Base-by-base conservation (phyloP, 257 asterid species). In the Nicotiana paniculata region DNA sequence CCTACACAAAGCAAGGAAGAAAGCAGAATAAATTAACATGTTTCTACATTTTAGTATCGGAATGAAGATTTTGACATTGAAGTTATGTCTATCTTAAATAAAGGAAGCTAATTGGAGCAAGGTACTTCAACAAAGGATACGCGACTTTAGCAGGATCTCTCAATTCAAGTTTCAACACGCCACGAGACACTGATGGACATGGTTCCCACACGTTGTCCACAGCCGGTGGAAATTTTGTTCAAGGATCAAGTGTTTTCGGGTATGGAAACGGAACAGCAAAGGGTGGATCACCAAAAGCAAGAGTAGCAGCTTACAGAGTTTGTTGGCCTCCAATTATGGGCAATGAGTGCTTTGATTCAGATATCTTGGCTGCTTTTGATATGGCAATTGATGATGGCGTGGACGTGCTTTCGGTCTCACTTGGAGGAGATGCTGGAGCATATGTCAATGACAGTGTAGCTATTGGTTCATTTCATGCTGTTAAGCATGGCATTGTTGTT, bases 121-220 rank as follows among this genome's bases (percentile, higher is more conserved):
- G 98, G 77, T 93, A 91, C 90, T 95, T 92, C 89, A 93, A 89
- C 87, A 90, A 92, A 83, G 99, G 97, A 28, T 96, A 91, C 32
- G 69, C 90, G 11, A 55, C 95, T 30, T 85, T 80, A 2, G 93
- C 63, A 16, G 98, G 99, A 5, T 82, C 89, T 18, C 94, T 91
- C 63, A 93, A 96, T 81, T 87, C 93, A 81, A 82, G 93, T 12
- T 91, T 85, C 75, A 5, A 86, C 64, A 57, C 97, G 1, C 99
- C 99, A 21, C 88, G 93, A 6, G 99, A 96, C 81, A 81, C 13
- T 0, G 95, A 91, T 51, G 99, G 99, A 43, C 99, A 95, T 17
- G 99, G 99, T n/a, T 87, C 99, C 18, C 99, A 93, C 86, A 95
- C 98, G 48, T 77, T 95, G 26, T 95, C 99, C 18, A 95, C 99